Conservation (phyloP, 352 stramenopile species). For the Phytophthora palmivora region DNA sequence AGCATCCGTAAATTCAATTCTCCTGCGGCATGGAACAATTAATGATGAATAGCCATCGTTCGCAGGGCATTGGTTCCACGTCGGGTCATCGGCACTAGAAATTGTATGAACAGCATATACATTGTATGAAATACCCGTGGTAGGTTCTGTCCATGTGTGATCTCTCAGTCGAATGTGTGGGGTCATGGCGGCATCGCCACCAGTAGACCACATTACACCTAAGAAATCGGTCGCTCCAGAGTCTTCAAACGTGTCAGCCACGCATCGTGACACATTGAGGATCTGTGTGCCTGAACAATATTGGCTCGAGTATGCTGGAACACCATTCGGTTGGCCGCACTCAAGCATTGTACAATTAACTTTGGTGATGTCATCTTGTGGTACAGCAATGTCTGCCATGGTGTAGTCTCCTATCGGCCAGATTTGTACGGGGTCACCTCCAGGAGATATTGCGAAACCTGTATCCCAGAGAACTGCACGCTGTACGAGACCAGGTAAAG, state of each 20-base stretch:
- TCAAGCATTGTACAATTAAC: conserved; percentile 31
- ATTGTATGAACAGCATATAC: conserved; percentile 37
- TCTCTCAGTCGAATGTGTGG: conserved; percentile 35
- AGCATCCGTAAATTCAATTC: conserved; percentile 18
- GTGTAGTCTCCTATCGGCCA: conserved; percentile 29
- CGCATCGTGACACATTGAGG: conserved; percentile 41
- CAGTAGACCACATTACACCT: conserved; percentile 39
- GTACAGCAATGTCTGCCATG: conserved; percentile 38
- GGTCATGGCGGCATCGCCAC: conserved; percentile 22
- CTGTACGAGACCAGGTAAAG: too few species aligned
- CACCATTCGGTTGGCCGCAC: conserved; percentile 35
- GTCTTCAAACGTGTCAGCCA: conserved; percentile 32
- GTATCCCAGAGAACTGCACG: too few species aligned
- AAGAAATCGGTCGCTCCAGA: conserved; percentile 12
- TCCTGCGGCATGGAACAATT: conserved; percentile 31
- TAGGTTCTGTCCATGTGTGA: conserved; percentile 36
- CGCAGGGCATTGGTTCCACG: conserved; percentile 26
- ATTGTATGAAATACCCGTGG: conserved; percentile 13
- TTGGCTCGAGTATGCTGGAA: conserved; percentile 18
- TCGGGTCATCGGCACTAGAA: conserved; percentile 20
- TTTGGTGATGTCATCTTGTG: conserved; percentile 13
- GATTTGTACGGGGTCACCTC: conserved; percentile 27
- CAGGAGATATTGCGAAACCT: conserved; percentile 5
- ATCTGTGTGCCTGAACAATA: conserved; percentile 48
- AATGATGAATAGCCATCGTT: conserved; percentile 24